Evolutionary conservation across 2,329 filamentous ascomycete species (phyloP).

Genomic region (Claviceps humidiphila): DNA sequence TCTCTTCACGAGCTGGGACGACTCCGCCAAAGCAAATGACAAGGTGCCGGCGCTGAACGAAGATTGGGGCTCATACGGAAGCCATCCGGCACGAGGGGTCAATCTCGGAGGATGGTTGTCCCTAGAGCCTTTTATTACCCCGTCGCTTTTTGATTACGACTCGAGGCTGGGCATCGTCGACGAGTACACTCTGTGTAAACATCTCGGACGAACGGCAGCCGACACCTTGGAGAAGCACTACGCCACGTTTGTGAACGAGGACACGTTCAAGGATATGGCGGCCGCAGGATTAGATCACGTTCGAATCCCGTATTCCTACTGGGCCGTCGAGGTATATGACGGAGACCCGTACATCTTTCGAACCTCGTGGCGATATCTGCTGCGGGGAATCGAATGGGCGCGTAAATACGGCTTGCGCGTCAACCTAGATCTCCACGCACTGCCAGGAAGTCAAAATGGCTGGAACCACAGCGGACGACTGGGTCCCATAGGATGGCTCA

Average conservation of each 20-base stretch:
- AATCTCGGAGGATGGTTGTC: slow-evolving; percentile 92
- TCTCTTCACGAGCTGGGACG: slow-evolving; percentile 73
- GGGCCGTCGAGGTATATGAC: slow-evolving; percentile 77
- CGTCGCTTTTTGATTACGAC: slow-evolving; percentile 70
- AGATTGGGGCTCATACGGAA: slow-evolving; percentile 62
- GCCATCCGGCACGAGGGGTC: slow-evolving; percentile 71
- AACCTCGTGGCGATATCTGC: slow-evolving; percentile 83
- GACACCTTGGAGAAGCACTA: slow-evolving; percentile 82
- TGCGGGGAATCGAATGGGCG: slow-evolving; percentile 86
- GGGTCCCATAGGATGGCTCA: slow-evolving; percentile 75
- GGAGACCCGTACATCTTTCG: slow-evolving; percentile 78
- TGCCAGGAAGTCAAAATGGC: slow-evolving; percentile 88
- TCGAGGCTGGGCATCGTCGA: slow-evolving; percentile 58
- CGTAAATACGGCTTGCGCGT: slow-evolving; percentile 84
- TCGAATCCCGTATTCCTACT: slow-evolving; percentile 92
- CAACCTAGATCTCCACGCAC: slow-evolving; percentile 84
- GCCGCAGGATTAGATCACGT: slow-evolving; percentile 89
- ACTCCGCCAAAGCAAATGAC: slow-evolving; percentile 63
- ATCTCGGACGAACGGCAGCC: slow-evolving; percentile 54
- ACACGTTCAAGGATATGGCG: slow-evolving; percentile 72
- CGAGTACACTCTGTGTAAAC: slow-evolving; percentile 66
- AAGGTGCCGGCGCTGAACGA: slow-evolving; percentile 68
- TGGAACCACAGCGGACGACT: slow-evolving; percentile 92
- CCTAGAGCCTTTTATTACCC: slow-evolving; percentile 89
- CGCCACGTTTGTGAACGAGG: slow-evolving; percentile 71